These are phyloP conservation scores for Acer campestre DNA, from an alignment of 345 rosid species.

Conservation along the genomic window DNA sequence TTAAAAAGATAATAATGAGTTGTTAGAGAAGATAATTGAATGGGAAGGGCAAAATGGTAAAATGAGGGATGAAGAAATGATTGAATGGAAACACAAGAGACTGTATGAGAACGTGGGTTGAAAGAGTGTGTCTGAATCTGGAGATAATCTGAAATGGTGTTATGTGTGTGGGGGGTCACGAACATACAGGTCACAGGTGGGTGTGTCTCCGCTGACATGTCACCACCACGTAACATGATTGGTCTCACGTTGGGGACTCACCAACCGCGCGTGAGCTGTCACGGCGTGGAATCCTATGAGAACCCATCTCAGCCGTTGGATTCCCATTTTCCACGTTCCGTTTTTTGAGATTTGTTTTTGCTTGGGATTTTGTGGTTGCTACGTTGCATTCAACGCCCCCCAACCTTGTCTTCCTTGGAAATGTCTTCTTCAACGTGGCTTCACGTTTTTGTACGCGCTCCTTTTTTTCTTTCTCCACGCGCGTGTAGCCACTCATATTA, in stretches of 20 bases:
- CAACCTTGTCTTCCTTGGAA: slow-evolving; percentile 17
- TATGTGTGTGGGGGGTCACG: slow-evolving; percentile 10
- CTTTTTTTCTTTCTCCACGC: not conserved
- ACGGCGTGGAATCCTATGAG: slow-evolving; percentile 33
- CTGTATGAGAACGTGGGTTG: slow-evolving; percentile 28
- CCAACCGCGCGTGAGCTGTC: slow-evolving; percentile 71
- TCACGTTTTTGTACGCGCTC: too few relatives aligned
- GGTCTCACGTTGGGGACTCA: slow-evolving; percentile 40
- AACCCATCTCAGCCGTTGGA: slow-evolving; percentile 43
- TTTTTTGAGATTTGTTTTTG: not conserved
- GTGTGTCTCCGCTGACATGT: slow-evolving; percentile 48
- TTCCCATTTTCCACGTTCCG: slow-evolving; percentile 21
- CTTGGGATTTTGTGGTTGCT: slow-evolving; percentile 39
- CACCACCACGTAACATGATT: slow-evolving; percentile 53
- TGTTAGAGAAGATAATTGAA: too few relatives aligned
- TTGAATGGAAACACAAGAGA: not conserved
- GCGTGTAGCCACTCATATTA: not conserved
- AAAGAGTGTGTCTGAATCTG: slow-evolving; percentile 41
- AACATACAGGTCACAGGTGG: slow-evolving; percentile 31
- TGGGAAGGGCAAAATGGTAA: too few relatives aligned
- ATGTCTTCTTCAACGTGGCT: not conserved
- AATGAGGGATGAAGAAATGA: too few relatives aligned
- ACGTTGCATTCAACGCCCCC: slow-evolving; percentile 38
- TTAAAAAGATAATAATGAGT: too few relatives aligned
- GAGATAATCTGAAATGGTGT: slow-evolving; percentile 27